A percentile compares a stretch with the other conserved stretches of the same genome.
Conservation (phyloP, 768 basidiomycete genomes). For the Russula vinacea region DNA sequence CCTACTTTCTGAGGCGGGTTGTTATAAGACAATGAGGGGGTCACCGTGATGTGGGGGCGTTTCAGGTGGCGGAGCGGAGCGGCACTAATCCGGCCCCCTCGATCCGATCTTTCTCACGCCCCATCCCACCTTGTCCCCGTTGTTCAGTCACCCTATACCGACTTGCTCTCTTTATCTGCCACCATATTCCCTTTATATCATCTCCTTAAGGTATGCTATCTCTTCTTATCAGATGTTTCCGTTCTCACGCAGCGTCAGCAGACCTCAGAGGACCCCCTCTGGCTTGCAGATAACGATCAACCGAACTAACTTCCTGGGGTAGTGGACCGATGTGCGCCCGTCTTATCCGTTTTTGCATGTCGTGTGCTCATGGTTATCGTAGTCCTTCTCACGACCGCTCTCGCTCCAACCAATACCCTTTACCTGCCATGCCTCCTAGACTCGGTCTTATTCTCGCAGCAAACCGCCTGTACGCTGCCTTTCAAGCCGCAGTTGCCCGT, state of each 20-base stretch:
- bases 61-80: not conserved
- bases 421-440: conserved; percentile 18
- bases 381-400: not conserved
- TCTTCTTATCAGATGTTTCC: not conserved
- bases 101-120: conserved; percentile 11
- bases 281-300: not conserved
- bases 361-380: not conserved
- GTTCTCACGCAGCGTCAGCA: not conserved
- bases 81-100: not conserved
- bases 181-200: conserved; percentile 1
- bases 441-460: conserved; percentile 6
- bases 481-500: conserved; percentile 59
- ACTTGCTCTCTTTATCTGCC: conserved; percentile 3
- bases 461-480: conserved; percentile 40
- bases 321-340: not conserved
- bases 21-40: conserved; percentile 3
- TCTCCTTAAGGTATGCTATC: not conserved
- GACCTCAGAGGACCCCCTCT: not conserved
- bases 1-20: conserved; percentile 14
- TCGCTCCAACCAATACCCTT: not conserved
- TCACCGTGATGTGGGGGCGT: not conserved
- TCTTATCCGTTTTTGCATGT: not conserved
- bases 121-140: no score
- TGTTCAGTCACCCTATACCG: not conserved
- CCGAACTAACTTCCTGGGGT: not conserved